Evolutionary conservation across 306 rosid species (phyloP).

Genomic region (Prinsepia uniflora): DNA sequence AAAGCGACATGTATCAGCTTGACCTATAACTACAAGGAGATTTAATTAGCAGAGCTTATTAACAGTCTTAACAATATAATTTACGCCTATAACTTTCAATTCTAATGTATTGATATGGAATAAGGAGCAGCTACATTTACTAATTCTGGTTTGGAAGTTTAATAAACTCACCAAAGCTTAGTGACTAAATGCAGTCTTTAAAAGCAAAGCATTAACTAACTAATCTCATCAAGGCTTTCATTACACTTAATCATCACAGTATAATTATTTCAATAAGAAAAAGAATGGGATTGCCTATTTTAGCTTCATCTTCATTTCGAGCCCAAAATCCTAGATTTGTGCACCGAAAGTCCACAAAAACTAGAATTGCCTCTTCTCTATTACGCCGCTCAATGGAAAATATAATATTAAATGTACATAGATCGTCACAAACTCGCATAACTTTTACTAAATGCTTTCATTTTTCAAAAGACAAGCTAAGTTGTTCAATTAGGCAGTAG

Average conservation of each 20-base stretch:
- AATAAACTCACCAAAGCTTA: not conserved
- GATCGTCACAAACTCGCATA: not conserved
- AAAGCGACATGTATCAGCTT: conserved; percentile 19
- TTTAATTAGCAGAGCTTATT: too few species aligned
- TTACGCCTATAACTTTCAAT: not conserved
- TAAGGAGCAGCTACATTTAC: not conserved
- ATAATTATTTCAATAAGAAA: not conserved
- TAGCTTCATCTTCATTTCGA: not conserved
- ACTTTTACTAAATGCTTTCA: not conserved
- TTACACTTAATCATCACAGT: not conserved
- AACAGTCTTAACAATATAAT: not conserved
- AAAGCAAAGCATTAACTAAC: conserved; percentile 2
- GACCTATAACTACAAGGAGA: not conserved
- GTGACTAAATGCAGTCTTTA: not conserved
- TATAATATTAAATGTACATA: not conserved
- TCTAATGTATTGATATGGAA: not conserved
- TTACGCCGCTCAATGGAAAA: not conserved
- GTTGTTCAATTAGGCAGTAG: not conserved
- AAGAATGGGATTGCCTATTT: not conserved
- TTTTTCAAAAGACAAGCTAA: not conserved
- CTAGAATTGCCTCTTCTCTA: not conserved
- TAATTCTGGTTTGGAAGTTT: not conserved
- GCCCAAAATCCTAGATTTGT: not conserved
- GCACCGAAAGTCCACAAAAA: not conserved
- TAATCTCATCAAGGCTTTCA: too few species aligned